Percentiles rank a stretch among this genome's conserved stretches.
Evolutionary conservation across 352 stramenopile genomes (phyloP).

Genomic region (Phytophthora sojae): DNA sequence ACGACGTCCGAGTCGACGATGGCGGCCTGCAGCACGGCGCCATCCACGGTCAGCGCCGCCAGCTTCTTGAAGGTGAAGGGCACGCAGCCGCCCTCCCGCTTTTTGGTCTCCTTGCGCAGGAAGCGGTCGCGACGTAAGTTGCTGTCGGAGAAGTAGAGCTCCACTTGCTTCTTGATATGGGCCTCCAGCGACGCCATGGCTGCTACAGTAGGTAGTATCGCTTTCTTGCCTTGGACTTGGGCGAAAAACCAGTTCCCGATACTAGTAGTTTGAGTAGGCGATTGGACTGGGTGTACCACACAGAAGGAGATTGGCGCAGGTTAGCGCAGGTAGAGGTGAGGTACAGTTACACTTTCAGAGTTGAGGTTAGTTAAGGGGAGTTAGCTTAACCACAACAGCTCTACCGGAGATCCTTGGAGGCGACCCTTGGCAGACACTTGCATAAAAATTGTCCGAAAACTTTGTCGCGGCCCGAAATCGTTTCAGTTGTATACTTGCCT

Average conservation of each 20-base stretch:
- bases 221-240: too few species aligned
- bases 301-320: too few species aligned
- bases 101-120: constrained; percentile 86
- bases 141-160: constrained; percentile 95
- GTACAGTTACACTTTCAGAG: neutral
- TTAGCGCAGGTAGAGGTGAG: neutral
- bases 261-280: too few species aligned
- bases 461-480: too few species aligned
- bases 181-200: constrained; percentile 66
- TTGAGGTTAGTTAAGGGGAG: neutral
- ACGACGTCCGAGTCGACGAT: constrained; percentile 79
- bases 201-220: neutral
- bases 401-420: too few species aligned
- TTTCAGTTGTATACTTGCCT: too few species aligned
- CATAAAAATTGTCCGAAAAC: too few species aligned
- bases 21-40: constrained; percentile 68
- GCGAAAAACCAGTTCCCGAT: too few species aligned
- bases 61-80: constrained; percentile 94
- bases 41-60: constrained; percentile 81
- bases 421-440: too few species aligned
- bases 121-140: constrained; percentile 94
- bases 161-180: constrained; percentile 91
- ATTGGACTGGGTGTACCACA: too few species aligned
- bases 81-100: constrained; percentile 84
- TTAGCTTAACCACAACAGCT: neutral